Percentiles rank a stretch among this genome's conserved stretches.
Evolutionary conservation across 139 green algal species (phyloP).

Genomic region (Pycnococcus provasolii): DNA sequence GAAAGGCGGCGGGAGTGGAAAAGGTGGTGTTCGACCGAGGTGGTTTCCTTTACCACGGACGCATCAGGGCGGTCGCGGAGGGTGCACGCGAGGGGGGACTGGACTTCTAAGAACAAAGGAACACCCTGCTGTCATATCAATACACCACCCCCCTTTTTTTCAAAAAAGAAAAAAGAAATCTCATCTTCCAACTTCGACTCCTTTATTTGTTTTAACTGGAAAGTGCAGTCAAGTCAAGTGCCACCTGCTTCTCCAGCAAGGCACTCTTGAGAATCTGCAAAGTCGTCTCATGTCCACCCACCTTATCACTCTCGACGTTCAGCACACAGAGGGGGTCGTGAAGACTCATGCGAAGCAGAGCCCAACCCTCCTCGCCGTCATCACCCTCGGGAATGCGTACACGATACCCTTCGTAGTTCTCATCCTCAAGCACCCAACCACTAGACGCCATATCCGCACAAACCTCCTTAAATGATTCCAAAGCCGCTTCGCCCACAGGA

Average conservation of each 20-base stretch:
- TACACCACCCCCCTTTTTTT: too few species aligned
- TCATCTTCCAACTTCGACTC: too few species aligned
- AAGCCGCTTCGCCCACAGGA: conserved; percentile 38
- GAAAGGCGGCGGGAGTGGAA: conserved; percentile 62
- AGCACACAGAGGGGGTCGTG: conserved; percentile 21
- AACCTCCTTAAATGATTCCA: conserved; percentile 40
- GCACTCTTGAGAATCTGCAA: too few species aligned
- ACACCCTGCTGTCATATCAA: background rate
- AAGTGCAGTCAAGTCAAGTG: too few species aligned
- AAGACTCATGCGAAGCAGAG: conserved; percentile 55
- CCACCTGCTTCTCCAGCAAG: too few species aligned
- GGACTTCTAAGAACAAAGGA: conserved; percentile 52
- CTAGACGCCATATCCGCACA: conserved; percentile 25
- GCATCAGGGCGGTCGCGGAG: conserved; percentile 83
- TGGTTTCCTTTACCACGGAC: conserved; percentile 88
- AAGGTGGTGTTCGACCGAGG: conserved; percentile 83
- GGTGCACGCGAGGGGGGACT: conserved; percentile 73
- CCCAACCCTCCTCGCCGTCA: conserved; percentile 64
- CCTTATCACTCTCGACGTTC: background rate
- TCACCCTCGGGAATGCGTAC: conserved; percentile 45
- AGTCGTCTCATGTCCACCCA: too few species aligned
- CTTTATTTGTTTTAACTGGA: too few species aligned
- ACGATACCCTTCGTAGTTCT: conserved; percentile 80
- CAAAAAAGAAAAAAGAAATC: too few species aligned
- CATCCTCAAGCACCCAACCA: conserved; percentile 51